These are phyloP conservation scores for Umbelopsis sp. DNA, from an alignment of 192 early-diverging fungal genomes.

Conservation along the genomic window DNA sequence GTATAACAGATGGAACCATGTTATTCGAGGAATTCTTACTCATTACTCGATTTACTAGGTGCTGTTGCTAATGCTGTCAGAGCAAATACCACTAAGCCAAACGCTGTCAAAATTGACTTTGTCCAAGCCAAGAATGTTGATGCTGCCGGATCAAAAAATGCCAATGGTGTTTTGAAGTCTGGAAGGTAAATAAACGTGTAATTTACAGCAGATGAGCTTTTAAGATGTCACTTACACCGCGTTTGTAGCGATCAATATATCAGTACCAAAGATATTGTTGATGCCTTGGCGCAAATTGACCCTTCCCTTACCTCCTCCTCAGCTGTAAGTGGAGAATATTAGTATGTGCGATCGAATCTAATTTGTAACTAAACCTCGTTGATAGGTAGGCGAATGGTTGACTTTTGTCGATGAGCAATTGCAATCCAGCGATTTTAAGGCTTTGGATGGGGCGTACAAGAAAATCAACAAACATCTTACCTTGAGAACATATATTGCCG, in stretches of 20 bases:
- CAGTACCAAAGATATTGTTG: constrained; percentile 32
- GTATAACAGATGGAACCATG: neutral
- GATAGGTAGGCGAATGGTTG: constrained; percentile 69
- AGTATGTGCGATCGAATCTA: neutral
- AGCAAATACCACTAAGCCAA: constrained; percentile 26
- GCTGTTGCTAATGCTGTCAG: constrained; percentile 20
- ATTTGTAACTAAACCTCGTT: neutral
- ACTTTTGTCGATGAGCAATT: constrained; percentile 70
- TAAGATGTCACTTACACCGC: neutral
- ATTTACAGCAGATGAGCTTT: neutral
- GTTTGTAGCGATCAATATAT: constrained; percentile 27
- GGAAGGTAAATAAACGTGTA: constrained; percentile 24
- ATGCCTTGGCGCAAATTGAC: constrained; percentile 29
- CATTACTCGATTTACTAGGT: neutral
- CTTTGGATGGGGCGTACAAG: constrained; percentile 65
- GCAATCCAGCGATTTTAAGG: constrained; percentile 66
- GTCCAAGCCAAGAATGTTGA: constrained; percentile 34
- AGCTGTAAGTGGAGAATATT: neutral
- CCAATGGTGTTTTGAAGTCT: constrained; percentile 21
- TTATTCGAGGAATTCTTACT: neutral
- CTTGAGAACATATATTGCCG: constrained; percentile 79
- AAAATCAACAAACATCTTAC: constrained; percentile 82
- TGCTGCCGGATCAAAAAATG: constrained; percentile 16
- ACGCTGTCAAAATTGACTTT: constrained; percentile 31
- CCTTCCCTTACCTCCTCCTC: constrained; percentile 41